These are phyloP conservation scores for Skeletonema tropicum DNA, from an alignment of 108 stramenopile genomes.

Conservation along the genomic window DNA sequence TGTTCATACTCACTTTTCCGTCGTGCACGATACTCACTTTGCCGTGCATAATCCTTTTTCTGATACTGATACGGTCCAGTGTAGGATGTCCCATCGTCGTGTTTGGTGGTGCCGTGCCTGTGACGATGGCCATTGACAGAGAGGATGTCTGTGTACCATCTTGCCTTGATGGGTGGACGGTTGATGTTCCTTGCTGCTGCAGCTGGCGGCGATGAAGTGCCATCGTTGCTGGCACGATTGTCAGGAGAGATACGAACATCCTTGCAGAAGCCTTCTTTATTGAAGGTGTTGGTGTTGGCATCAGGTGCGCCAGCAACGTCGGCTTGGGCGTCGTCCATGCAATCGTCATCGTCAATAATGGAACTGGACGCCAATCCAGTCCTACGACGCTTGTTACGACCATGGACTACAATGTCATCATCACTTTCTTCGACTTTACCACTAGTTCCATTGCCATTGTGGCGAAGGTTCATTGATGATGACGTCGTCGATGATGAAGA, in stretches of 20 bases:
- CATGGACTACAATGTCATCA: neutral
- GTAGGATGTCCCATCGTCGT: slow-evolving; percentile 51
- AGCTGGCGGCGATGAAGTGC: neutral
- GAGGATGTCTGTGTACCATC: slow-evolving; percentile 36
- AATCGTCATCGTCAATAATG: neutral
- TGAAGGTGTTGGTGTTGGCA: neutral
- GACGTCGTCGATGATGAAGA: neutral
- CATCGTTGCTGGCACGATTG: neutral
- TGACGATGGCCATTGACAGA: slow-evolving; percentile 21
- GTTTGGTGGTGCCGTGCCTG: slow-evolving; percentile 28
- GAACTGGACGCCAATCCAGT: slow-evolving; percentile 4
- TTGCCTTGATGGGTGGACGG: slow-evolving; percentile 19
- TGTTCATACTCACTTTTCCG: too few relatives aligned
- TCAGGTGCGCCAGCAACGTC: neutral
- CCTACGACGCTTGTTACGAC: neutral
- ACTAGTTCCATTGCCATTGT: neutral
- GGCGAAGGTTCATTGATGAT: neutral
- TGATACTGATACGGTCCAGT: slow-evolving; percentile 32
- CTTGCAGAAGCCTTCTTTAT: neutral
- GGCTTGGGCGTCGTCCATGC: neutral
- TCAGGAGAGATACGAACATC: slow-evolving; percentile 5
- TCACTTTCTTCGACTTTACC: neutral
- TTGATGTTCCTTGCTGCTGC: neutral
- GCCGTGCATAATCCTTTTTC: too few relatives aligned
- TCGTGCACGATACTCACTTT: too few relatives aligned